Conservation (phyloP, 164 flowering plant genomes). For the Hamamelis virginiana region DNA sequence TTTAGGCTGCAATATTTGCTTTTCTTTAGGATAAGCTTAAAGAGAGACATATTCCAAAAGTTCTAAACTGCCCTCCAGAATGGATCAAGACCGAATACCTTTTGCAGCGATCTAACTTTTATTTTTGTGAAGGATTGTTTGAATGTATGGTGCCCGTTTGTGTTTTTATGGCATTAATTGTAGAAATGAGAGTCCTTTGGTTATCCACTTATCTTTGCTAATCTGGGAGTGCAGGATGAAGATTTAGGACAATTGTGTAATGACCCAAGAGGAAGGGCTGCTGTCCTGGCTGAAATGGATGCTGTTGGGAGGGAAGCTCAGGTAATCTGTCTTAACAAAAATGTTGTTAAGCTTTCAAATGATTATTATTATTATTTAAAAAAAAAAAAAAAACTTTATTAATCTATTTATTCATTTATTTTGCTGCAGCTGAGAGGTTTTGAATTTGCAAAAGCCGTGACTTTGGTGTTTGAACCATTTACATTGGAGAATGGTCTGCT, state of each 20-base stretch:
- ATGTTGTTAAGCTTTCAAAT: background rate
- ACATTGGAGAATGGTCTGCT: slow-evolving; percentile 85
- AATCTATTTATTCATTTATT: background rate
- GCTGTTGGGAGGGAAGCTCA: slow-evolving; percentile 80
- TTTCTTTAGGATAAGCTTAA: background rate
- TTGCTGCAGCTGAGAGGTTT: slow-evolving; percentile 86
- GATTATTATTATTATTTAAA: too few relatives aligned
- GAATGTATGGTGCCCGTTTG: too few relatives aligned
- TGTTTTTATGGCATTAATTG: background rate
- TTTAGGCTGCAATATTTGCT: background rate
- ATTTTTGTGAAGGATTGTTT: too few relatives aligned
- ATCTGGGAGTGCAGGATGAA: slow-evolving; percentile 46
- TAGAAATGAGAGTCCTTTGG: background rate
- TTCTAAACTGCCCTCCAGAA: too few relatives aligned
- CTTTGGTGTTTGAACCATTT: slow-evolving; percentile 80
- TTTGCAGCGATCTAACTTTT: too few relatives aligned
- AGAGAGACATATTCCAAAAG: background rate
- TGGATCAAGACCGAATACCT: too few relatives aligned
- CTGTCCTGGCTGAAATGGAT: slow-evolving; percentile 90
- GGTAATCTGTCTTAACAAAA: slow-evolving; percentile 32
- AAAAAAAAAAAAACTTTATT: background rate
- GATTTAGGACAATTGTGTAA: slow-evolving; percentile 62
- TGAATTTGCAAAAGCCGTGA: slow-evolving; percentile 86
- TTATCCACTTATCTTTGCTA: background rate
- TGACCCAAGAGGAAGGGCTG: slow-evolving; percentile 73